Percentiles rank a stretch among this genome's conserved stretches.
phyloP scores from a whole-genome alignment of 2,329 filamentous ascomycete species.

The Hymenotorrendiella dingleyae region DNA sequence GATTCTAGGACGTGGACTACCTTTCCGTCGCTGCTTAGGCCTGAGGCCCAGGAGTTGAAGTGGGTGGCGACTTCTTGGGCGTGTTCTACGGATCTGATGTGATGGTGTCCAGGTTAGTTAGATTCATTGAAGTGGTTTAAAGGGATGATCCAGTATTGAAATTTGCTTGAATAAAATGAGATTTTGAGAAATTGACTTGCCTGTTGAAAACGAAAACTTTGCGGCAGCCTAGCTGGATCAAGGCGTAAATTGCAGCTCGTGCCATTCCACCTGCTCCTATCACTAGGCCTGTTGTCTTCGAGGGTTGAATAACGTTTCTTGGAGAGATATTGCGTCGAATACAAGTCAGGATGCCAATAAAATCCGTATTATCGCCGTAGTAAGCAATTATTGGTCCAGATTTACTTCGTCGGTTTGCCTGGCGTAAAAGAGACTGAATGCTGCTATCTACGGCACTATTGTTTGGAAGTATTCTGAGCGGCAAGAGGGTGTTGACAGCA shows the following conservation, averaged over 20 bases:
- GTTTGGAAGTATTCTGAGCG: constrained; percentile 44
- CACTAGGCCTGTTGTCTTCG: constrained; percentile 43
- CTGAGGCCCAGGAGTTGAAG: constrained; percentile 48
- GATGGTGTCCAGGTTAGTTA: too few relatives aligned
- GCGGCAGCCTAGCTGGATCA: constrained; percentile 70
- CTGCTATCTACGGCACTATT: constrained; percentile 44
- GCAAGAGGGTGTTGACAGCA: constrained; percentile 70
- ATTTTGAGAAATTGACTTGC: too few relatives aligned
- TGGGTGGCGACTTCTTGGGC: constrained; percentile 63
- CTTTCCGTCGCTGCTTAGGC: constrained; percentile 24
- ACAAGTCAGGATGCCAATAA: constrained; percentile 72
- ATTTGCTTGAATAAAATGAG: too few relatives aligned
- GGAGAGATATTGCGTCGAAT: constrained; percentile 68
- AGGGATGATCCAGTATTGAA: too few relatives aligned
- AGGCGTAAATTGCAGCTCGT: constrained; percentile 68
- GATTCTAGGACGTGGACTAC: constrained; percentile 46
- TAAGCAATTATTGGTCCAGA: constrained; percentile 62
- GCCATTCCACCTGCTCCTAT: constrained; percentile 71
- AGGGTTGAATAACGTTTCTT: constrained; percentile 55
- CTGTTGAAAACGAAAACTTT: constrained; percentile 73
- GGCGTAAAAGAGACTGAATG: constrained; percentile 29
- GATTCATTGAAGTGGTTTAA: too few relatives aligned
- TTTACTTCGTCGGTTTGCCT: constrained; percentile 50
- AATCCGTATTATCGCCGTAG: constrained; percentile 77
- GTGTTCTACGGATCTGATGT: too few relatives aligned